Base-by-base conservation (phyloP, 768 basidiomycete species). In the Hericium rajendrae region DNA sequence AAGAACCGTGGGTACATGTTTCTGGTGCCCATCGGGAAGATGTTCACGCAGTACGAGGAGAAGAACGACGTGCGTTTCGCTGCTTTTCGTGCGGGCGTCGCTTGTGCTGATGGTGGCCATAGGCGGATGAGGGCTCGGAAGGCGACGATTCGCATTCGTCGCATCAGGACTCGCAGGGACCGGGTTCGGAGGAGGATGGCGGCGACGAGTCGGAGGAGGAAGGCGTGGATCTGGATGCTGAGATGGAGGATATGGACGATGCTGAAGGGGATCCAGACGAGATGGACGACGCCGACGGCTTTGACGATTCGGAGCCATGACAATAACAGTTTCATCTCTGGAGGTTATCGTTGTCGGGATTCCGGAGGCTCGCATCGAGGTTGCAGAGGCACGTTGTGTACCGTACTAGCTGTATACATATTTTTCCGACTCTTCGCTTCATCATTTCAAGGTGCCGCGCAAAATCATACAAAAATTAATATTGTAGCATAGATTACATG, bases 1-100 rank as follows among this genome's bases (percentile, higher is more conserved):
- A 80, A 78, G 59, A 83, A 82, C 60, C 78, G 86, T 38, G 89
- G 89, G 10, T 84, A 74, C 59, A 75, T 69, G 60, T 88, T 80
- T 65, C 74, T 88, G 20, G 77, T 91, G 24, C 88, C 88, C 6
- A 86, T 89, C 48, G 89, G 89, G 8, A 79, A 83, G 52, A 76
- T 76, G 55, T 74, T 86, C 56, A 91, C 89, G 13, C 83, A 83
- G 63, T 79, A 83, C 60, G 89, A 91, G 66, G 89, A 91, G 70
- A 90, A 88, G 73, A 90, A 89, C 66, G 89, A 91, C 66, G 89
- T 89, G 57, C 55, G 77, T 26, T 51, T 48, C n/a, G 38, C 24
- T 18, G 43, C 16, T 50, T 32, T 49, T 15, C 12, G 24, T 37
- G 1, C 51, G 26, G 26, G 18, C 15, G 51, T 41, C 43, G 9